Evolutionary conservation across 2,329 filamentous ascomycete genomes (phyloP).

Genomic region (Aspergillus ochraceus): DNA sequence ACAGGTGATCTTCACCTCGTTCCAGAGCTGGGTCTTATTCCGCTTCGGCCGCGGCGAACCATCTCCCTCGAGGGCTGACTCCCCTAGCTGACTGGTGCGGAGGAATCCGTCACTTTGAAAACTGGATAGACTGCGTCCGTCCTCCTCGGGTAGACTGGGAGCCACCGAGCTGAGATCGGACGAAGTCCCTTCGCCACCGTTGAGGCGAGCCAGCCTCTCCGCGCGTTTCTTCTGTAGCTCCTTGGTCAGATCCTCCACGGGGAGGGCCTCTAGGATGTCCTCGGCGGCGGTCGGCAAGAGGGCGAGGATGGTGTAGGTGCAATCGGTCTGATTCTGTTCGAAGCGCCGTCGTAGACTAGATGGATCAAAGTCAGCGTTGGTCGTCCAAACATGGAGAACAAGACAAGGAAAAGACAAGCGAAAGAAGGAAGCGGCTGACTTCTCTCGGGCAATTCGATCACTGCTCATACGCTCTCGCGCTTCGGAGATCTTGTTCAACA

Average conservation of each 20-base stretch:
- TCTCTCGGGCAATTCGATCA: slow-evolving; percentile 93
- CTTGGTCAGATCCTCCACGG: slow-evolving; percentile 88
- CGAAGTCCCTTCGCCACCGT: slow-evolving; percentile 54
- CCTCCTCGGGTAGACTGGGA: slow-evolving; percentile 77
- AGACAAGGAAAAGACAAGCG: slow-evolving; percentile 12
- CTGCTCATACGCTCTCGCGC: slow-evolving; percentile 95
- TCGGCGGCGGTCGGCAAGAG: slow-evolving; percentile 88
- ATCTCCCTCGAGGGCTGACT: slow-evolving; percentile 54
- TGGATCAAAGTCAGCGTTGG: slow-evolving; percentile 10
- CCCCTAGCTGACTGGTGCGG: slow-evolving; percentile 74
- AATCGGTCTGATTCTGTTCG: slow-evolving; percentile 98
- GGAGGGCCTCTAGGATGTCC: slow-evolving; percentile 81
- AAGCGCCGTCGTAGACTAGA: slow-evolving; percentile 86
- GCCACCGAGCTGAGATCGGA: slow-evolving; percentile 59
- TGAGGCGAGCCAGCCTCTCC: slow-evolving; percentile 63
- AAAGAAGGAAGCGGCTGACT: slow-evolving; percentile 58
- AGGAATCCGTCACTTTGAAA: slow-evolving; percentile 79
- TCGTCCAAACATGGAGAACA: not conserved
- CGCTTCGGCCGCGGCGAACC: slow-evolving; percentile 59
- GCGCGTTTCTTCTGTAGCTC: slow-evolving; percentile 94
- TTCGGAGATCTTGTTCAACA: slow-evolving; percentile 85
- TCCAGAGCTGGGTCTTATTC: slow-evolving; percentile 93
- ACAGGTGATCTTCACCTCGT: slow-evolving; percentile 96
- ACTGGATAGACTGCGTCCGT: slow-evolving; percentile 73
- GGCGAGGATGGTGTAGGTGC: slow-evolving; percentile 95